Evolutionary conservation across 495 filamentous ascomycete genomes (phyloP).

Genomic region (Pseudomonodictys pantanalensis): DNA sequence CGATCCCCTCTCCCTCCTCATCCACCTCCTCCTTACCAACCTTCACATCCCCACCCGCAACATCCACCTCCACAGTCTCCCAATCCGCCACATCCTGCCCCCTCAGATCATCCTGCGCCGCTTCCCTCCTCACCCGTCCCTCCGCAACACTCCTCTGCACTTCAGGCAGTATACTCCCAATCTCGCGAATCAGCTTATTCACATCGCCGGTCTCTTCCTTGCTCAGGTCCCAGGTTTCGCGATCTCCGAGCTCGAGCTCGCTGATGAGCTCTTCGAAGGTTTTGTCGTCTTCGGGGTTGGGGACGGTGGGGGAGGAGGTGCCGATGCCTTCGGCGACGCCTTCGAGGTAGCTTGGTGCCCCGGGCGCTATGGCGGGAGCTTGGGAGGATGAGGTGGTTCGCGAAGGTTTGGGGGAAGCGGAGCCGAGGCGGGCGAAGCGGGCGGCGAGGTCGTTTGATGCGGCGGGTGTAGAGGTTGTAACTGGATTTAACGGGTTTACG

Average conservation of each 20-base stretch:
- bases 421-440: slow-evolving; percentile 36
- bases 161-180: slow-evolving; percentile 28
- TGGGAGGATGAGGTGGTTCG: background rate
- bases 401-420: slow-evolving; percentile 8
- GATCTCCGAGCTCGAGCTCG: slow-evolving; percentile 37
- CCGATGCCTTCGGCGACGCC: slow-evolving; percentile 29
- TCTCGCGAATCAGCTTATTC: slow-evolving; percentile 35
- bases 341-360: slow-evolving; percentile 32
- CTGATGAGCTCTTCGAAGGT: slow-evolving; percentile 42
- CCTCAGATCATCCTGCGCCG: background rate
- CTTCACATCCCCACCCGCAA: slow-evolving; percentile 11
- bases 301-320: slow-evolving; percentile 1
- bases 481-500: slow-evolving; percentile 6
- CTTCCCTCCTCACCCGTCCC: background rate
- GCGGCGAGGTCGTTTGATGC: slow-evolving; percentile 32
- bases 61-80: slow-evolving; percentile 26
- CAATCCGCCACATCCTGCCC: slow-evolving; percentile 24
- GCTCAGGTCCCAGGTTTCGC: slow-evolving; percentile 34
- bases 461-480: slow-evolving; percentile 11
- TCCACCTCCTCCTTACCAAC: background rate
- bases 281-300: slow-evolving; percentile 34
- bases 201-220: slow-evolving; percentile 36
- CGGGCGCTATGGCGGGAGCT: slow-evolving; percentile 23
- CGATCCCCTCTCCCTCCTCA: slow-evolving; percentile 1
- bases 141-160: slow-evolving; percentile 2